A percentile compares a stretch with the other conserved stretches of the same genome.
phyloP scores from a whole-genome alignment of 306 rosid genomes.

The Pueraria montana region DNA sequence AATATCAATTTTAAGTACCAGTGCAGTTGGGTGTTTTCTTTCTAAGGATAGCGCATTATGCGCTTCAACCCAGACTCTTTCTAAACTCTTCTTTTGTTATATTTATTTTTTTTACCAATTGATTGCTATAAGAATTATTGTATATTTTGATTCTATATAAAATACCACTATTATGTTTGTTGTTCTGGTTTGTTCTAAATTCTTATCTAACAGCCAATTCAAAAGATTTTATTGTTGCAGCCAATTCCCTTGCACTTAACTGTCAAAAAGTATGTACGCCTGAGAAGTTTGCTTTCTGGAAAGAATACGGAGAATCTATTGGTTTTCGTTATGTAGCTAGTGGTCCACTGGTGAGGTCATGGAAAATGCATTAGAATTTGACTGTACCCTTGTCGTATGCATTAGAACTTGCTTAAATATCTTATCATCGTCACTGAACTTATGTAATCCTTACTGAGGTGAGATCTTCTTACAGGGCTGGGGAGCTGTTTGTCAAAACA shows the following conservation, averaged over 20 bases:
- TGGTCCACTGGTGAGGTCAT: conserved; percentile 86
- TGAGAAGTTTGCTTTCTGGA: conserved; percentile 91
- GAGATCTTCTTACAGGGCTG: conserved; percentile 94
- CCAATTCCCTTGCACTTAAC: conserved; percentile 95
- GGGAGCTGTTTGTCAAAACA: conserved; percentile 93
- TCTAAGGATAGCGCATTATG: no score
- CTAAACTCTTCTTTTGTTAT: no score
- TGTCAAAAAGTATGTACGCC: conserved; percentile 93
- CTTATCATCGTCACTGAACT: background rate
- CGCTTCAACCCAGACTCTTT: no score
- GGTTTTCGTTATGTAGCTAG: conserved; percentile 98
- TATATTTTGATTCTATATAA: no score
- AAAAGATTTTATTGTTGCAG: conserved; percentile 64
- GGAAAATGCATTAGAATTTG: conserved; percentile 15
- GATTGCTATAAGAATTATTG: no score
- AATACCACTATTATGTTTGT: no score
- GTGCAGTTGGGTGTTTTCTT: no score
- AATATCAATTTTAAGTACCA: no score
- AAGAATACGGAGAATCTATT: conserved; percentile 92
- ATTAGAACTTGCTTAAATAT: conserved; percentile 10
- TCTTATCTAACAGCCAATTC: no score
- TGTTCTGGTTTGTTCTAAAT: no score
- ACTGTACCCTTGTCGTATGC: background rate
- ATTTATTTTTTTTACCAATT: no score
- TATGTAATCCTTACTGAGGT: conserved; percentile 56